Evolutionary conservation across 1,284 basidiomycete species (phyloP).

Genomic region (Trichosporon inkin): DNA sequence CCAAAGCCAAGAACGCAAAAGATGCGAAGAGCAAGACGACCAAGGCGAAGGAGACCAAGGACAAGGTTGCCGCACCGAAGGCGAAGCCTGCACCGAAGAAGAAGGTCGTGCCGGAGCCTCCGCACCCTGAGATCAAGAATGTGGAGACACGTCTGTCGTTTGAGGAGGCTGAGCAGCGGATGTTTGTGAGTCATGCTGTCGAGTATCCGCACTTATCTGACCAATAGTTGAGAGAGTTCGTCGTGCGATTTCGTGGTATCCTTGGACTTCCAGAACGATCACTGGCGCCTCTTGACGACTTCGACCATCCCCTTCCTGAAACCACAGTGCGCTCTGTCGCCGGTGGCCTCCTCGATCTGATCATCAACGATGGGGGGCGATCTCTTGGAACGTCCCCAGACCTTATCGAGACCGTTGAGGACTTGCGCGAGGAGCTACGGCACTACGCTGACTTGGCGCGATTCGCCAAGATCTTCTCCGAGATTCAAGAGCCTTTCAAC

Average conservation of each 20-base stretch:
- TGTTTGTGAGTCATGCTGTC: slow-evolving; percentile 27
- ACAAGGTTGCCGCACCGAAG: slow-evolving; percentile 12
- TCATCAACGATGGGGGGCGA: slow-evolving; percentile 19
- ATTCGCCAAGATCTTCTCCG: slow-evolving; percentile 33
- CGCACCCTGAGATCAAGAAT: slow-evolving; percentile 30
- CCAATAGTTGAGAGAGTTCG: slow-evolving; percentile 39
- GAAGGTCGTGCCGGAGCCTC: slow-evolving; percentile 14
- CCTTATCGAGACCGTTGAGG: neutral
- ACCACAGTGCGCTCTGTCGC: slow-evolving; percentile 36
- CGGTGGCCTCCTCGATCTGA: slow-evolving; percentile 36
- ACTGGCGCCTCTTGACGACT: slow-evolving; percentile 40
- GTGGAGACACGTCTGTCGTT: slow-evolving; percentile 30
- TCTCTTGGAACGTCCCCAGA: neutral
- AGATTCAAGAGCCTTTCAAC: slow-evolving; percentile 23
- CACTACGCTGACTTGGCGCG: slow-evolving; percentile 44
- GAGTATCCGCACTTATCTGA: too few relatives aligned
- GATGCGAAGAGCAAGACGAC: slow-evolving; percentile 7
- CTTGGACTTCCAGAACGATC: slow-evolving; percentile 38
- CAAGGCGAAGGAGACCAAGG: slow-evolving; percentile 9
- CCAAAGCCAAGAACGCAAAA: neutral
- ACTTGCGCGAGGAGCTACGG: slow-evolving; percentile 40
- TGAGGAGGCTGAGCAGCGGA: slow-evolving; percentile 37
- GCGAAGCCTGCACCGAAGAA: slow-evolving; percentile 13
- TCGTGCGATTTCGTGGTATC: slow-evolving; percentile 33
- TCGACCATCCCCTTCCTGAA: slow-evolving; percentile 42